A percentile compares a stretch with the other conserved stretches of the same genome.
phyloP scores from a whole-genome alignment of 2,329 filamentous ascomycete species.

The Helicocarpus griseus region DNA sequence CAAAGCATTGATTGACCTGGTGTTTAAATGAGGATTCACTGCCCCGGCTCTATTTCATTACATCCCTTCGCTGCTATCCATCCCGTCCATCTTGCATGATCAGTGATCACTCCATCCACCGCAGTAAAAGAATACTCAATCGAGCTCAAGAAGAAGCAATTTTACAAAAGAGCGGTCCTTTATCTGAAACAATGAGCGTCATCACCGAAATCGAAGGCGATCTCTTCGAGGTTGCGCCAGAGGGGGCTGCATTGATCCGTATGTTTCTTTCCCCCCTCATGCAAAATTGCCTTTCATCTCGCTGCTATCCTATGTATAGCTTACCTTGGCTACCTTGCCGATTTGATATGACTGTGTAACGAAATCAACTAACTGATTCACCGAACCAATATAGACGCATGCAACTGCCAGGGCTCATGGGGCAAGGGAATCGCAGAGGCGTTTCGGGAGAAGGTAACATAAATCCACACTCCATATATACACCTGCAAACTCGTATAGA shows the following conservation, averaged over 20 bases:
- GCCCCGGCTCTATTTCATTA: too few species aligned
- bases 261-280: not conserved
- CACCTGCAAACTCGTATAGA: not conserved
- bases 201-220: conserved; percentile 5
- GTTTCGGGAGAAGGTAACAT: conserved; percentile 34
- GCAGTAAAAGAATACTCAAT: not conserved
- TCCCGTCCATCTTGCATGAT: too few species aligned
- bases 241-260: conserved; percentile 6
- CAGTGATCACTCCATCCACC: not conserved
- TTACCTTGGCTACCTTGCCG: too few species aligned
- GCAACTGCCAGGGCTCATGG: conserved; percentile 50
- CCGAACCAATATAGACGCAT: conserved; percentile 47
- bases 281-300: not conserved
- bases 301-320: too few species aligned
- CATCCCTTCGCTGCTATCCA: too few species aligned
- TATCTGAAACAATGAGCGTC: not conserved
- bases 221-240: conserved; percentile 5
- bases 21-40: too few species aligned
- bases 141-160: not conserved
- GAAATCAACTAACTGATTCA: too few species aligned
- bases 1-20: too few species aligned
- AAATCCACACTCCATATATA: not conserved
- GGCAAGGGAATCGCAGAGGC: conserved; percentile 47
- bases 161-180: not conserved
- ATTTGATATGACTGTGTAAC: too few species aligned